These are phyloP conservation scores for Leccinum arenicola DNA, from an alignment of 768 basidiomycete genomes.

Conservation along the genomic window DNA sequence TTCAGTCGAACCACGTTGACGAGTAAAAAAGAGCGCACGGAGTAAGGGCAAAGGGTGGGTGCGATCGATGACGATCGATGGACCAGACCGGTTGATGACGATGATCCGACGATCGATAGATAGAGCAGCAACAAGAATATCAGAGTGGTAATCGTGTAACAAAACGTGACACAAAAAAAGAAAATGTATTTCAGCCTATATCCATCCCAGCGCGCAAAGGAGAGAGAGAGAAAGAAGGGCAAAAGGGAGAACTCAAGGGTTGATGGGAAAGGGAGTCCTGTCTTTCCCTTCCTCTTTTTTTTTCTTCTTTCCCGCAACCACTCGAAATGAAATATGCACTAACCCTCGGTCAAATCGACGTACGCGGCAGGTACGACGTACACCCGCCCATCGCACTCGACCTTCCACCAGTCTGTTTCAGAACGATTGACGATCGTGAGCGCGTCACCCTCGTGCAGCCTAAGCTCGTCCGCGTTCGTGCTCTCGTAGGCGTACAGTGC, in stretches of 20 bases:
- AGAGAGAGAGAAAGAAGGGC: conserved; percentile 47
- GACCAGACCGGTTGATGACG: not conserved
- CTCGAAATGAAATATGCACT: conserved; percentile 37
- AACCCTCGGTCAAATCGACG: conserved; percentile 84
- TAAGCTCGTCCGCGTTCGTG: conserved; percentile 73
- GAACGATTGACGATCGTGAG: conserved; percentile 77
- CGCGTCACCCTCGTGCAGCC: conserved; percentile 77
- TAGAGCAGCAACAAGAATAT: conserved; percentile 21
- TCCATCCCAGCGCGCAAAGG: conserved; percentile 39
- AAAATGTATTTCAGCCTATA: conserved; percentile 80
- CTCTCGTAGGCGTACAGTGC: conserved; percentile 80
- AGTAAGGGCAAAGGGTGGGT: not conserved
- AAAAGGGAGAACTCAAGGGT: conserved; percentile 54
- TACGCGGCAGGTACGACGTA: conserved; percentile 93
- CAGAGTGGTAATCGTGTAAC: not conserved
- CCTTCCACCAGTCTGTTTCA: conserved; percentile 96
- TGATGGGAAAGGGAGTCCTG: conserved; percentile 8
- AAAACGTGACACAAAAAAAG: conserved; percentile 32
- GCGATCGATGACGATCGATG: not conserved
- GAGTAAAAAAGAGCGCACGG: not conserved
- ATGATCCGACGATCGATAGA: conserved; percentile 10
- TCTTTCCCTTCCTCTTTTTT: conserved; percentile 10
- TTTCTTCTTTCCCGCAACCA: not conserved
- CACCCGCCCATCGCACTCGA: conserved; percentile 79
- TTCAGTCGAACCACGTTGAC: not conserved